A percentile compares a stretch with the other conserved stretches of the same genome.
Evolutionary conservation across 257 asterid genomes (phyloP).

Genomic region (Capsicum pubescens): DNA sequence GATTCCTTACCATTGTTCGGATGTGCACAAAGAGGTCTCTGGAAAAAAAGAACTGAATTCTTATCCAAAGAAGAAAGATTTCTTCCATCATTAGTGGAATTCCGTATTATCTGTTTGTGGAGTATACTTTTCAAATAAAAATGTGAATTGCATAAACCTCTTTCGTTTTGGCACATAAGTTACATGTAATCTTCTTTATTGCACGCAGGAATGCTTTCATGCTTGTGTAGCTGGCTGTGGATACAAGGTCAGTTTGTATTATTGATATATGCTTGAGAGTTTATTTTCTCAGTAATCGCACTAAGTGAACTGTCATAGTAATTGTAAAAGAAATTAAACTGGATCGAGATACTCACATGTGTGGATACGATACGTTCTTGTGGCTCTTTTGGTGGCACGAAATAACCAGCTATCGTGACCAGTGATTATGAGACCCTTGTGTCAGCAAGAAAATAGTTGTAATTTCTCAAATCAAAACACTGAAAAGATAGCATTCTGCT

Average conservation of each 20-base stretch:
- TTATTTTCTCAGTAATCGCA: not conserved
- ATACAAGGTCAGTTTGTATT: conserved; percentile 62
- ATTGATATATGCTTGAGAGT: not conserved
- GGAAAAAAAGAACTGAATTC: not conserved
- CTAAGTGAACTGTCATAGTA: not conserved
- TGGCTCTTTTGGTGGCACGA: not conserved
- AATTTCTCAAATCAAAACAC: not conserved
- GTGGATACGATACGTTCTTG: not conserved
- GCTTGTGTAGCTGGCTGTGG: conserved; percentile 87
- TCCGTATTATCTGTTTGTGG: not conserved
- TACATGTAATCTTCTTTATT: conserved; percentile 23
- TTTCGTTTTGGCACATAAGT: not conserved
- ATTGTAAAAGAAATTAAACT: conserved; percentile 24
- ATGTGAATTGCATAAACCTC: not conserved
- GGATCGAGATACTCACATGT: not conserved
- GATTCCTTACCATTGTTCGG: not conserved
- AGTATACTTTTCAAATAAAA: not conserved
- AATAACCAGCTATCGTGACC: not conserved
- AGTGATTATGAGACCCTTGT: not conserved
- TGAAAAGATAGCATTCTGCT: not conserved
- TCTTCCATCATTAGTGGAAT: conserved; percentile 6
- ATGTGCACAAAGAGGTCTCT: conserved; percentile 1
- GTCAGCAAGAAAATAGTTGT: not conserved
- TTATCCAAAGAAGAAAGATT: not conserved
- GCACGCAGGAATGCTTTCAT: conserved; percentile 72